Conservation (phyloP, 106 monocot species). For the Agapanthus africanus region DNA sequence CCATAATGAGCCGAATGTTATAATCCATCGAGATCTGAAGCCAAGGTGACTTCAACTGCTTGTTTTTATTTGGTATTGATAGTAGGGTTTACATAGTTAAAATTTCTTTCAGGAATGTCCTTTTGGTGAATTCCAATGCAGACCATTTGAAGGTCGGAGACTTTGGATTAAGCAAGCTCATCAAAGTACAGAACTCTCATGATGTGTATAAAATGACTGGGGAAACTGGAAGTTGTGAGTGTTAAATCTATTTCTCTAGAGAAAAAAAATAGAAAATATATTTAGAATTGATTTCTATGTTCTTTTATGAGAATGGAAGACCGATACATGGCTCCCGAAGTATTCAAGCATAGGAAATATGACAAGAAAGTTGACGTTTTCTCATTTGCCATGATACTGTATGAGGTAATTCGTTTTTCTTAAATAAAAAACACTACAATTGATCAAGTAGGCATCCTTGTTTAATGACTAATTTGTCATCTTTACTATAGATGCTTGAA, state of each 20-base stretch:
- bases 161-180: slow-evolving; percentile 93
- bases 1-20: slow-evolving; percentile 98
- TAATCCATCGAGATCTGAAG: slow-evolving; percentile 90
- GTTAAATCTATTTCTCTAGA: slow-evolving; percentile 6
- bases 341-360: slow-evolving; percentile 93
- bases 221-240: slow-evolving; percentile 99
- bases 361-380: slow-evolving; percentile 99
- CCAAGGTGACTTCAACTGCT: slow-evolving; percentile 55
- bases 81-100: slow-evolving; percentile 11
- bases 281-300: slow-evolving; percentile 10
- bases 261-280: not conserved
- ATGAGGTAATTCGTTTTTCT: slow-evolving; percentile 58
- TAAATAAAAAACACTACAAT: not conserved
- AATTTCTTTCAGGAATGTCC: slow-evolving; percentile 78
- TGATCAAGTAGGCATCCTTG: not conserved
- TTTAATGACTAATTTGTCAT: not conserved
- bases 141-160: slow-evolving; percentile 98
- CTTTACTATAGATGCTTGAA: slow-evolving; percentile 83
- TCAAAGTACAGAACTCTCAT: slow-evolving; percentile 78
- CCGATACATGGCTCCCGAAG: slow-evolving; percentile 99
- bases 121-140: slow-evolving; percentile 89
- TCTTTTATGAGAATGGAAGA: slow-evolving; percentile 30
- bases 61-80: not conserved
- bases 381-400: slow-evolving; percentile 98
- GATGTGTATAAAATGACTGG: slow-evolving; percentile 98